Base-by-base conservation (phyloP, 164 flowering plant species). In the Echeveria elegans region DNA sequence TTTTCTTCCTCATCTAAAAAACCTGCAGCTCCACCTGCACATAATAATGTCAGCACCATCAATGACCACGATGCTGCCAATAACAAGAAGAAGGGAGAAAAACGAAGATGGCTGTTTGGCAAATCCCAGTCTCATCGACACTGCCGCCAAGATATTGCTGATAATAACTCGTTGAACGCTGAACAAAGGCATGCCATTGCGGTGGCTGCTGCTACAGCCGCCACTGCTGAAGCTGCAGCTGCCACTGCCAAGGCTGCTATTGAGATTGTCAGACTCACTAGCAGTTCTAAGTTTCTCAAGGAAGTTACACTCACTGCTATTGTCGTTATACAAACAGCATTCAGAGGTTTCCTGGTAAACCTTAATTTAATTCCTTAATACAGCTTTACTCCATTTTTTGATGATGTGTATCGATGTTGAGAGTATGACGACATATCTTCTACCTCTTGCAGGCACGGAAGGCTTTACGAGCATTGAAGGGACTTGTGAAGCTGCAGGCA, bases 401-500 rank as follows among this genome's bases (percentile, higher is more conserved):
- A 24, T 53, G 14, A 53, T 24, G 24, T 24, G 15, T 53, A 53
- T 36, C 0, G n/a, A 23, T 5, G 45, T n/a, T n/a, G n/a, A n/a
- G n/a, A n/a, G n/a, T n/a, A n/a, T n/a, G n/a, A n/a, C n/a, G n/a
- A n/a, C n/a, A n/a, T n/a, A 19, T 19, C 9, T 37, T 36, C 60
- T 37, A 18, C 52, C 30, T 26, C 16, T 24, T 59, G 36, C 15
- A 84, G 88, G 85, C 84, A 28, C 78, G 88, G 70, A 76, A 80
- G 74, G 88, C 88, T 41, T 75, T 84, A 18, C 52, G 77, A 1
- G 88, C 85, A 8, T 69, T 84, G 47, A 82, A 76, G 72, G 87
- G 87, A 24, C 69, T 81, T 0, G 87, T 83, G 52, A 77, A 75
- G 72, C 80, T 83, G 47, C 88, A 84, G 66, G 85, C 88, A 5